Conservation (phyloP, 1,284 basidiomycete species). For the Ceraceosorus guamensis region DNA sequence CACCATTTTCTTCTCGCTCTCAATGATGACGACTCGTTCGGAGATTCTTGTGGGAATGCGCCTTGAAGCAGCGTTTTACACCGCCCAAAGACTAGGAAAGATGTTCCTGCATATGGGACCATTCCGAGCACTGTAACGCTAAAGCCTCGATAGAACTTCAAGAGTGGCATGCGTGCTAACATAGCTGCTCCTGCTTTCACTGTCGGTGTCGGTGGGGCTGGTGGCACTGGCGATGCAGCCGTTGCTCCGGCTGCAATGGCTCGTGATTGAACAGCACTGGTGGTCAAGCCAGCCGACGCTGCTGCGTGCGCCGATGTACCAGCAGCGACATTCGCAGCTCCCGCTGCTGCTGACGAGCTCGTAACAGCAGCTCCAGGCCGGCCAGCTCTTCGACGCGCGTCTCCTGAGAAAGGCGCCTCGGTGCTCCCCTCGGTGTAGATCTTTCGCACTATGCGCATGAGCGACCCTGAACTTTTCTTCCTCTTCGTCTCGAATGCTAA, state of each 20-base stretch:
- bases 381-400: slow-evolving; percentile 42
- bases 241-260: slow-evolving; percentile 41
- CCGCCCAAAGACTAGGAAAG: slow-evolving; percentile 61
- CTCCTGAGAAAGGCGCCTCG: slow-evolving; percentile 38
- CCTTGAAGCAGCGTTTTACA: slow-evolving; percentile 38
- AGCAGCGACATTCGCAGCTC: background rate
- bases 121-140: slow-evolving; percentile 54
- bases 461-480: slow-evolving; percentile 36
- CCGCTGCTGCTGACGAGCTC: slow-evolving; percentile 5
- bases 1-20: slow-evolving; percentile 22
- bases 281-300: background rate
- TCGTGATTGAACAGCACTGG: slow-evolving; percentile 47
- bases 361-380: slow-evolving; percentile 18
- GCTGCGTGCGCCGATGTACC: no score
- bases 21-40: background rate
- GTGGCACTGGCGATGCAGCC: slow-evolving; percentile 9
- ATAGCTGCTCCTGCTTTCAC: slow-evolving; percentile 12
- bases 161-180: slow-evolving; percentile 39
- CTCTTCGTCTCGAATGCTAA: slow-evolving; percentile 74
- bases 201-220: slow-evolving; percentile 6
- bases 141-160: slow-evolving; percentile 95
- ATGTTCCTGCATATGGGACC: slow-evolving; percentile 93
- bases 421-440: slow-evolving; percentile 45
- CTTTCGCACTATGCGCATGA: slow-evolving; percentile 31
- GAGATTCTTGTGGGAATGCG: slow-evolving; percentile 16